Evolutionary conservation across 257 asterid genomes (phyloP).

Genomic region (Ocimum tenuiflorum): DNA sequence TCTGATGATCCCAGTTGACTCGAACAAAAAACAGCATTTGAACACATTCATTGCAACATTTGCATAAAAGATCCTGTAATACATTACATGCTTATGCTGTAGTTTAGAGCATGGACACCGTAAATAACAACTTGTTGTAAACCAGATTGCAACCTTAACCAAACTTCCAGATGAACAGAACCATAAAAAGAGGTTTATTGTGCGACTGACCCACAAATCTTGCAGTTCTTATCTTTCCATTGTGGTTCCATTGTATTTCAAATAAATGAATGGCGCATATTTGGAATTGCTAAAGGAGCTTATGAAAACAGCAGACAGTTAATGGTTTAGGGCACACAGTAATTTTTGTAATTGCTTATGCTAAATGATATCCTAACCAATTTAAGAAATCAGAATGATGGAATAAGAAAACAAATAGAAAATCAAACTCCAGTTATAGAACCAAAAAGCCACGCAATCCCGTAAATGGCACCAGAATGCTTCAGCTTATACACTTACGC

Average conservation of each 20-base stretch:
- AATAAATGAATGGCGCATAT: background rate
- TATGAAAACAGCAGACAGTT: background rate
- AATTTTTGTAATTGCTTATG: background rate
- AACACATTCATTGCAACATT: background rate
- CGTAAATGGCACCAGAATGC: background rate
- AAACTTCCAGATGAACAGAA: conserved; percentile 2
- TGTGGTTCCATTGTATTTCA: background rate
- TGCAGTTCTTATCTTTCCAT: background rate
- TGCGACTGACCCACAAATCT: background rate
- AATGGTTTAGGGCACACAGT: background rate
- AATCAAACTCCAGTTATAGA: background rate
- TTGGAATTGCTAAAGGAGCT: background rate
- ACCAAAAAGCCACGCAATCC: background rate
- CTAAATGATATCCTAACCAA: background rate
- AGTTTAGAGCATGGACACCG: conserved; percentile 1
- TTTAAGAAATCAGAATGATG: background rate
- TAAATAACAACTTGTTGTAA: background rate
- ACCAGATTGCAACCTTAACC: background rate
- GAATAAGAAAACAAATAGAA: background rate
- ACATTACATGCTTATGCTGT: background rate
- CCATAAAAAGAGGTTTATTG: background rate
- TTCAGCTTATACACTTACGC: conserved; percentile 43
- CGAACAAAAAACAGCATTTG: background rate
- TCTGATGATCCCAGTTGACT: conserved; percentile 26
- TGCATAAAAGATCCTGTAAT: background rate